A percentile compares a stretch with the other conserved stretches of the same genome.
Evolutionary conservation across 805 yeast genomes (phyloP).

Genomic region (Candida quercuum): DNA sequence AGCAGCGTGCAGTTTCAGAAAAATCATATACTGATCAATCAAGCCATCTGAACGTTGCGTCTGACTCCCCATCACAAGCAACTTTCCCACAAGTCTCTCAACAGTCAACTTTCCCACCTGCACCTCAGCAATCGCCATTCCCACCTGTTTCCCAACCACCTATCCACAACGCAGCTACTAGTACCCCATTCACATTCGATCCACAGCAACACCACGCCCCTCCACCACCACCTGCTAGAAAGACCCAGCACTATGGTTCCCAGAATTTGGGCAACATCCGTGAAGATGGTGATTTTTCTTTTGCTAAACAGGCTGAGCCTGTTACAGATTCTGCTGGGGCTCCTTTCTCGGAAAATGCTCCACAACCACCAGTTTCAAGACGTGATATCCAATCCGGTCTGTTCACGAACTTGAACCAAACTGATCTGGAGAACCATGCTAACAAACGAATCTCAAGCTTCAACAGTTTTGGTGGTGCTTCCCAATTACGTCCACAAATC

Average conservation of each 20-base stretch:
- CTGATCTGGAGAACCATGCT: slow-evolving; percentile 25
- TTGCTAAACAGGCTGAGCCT: slow-evolving; percentile 5
- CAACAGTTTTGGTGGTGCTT: slow-evolving; percentile 23
- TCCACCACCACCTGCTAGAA: slow-evolving; percentile 55
- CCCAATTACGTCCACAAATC: slow-evolving; percentile 34
- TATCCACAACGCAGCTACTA: no score
- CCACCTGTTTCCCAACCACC: slow-evolving; percentile 1
- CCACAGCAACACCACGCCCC: slow-evolving; percentile 33
- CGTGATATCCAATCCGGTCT: slow-evolving; percentile 40
- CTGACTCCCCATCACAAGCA: slow-evolving; percentile 6
- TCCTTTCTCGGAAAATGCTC: no score
- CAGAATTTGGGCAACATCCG: slow-evolving; percentile 25
- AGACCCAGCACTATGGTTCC: slow-evolving; percentile 26
- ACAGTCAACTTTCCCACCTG: background rate
- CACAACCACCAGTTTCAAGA: slow-evolving; percentile 20
- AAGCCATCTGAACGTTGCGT: slow-evolving; percentile 12
- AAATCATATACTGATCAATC: slow-evolving; percentile 12
- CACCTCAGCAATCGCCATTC: no score
- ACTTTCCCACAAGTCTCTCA: background rate
- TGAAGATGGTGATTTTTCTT: slow-evolving; percentile 22
- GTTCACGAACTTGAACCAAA: slow-evolving; percentile 38
- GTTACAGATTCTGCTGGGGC: slow-evolving; percentile 5
- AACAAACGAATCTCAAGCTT: slow-evolving; percentile 22
- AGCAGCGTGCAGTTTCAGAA: slow-evolving; percentile 1
- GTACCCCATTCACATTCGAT: no score